Conservation (phyloP, 345 rosid genomes). For the Eucalyptus cladocalyx region DNA sequence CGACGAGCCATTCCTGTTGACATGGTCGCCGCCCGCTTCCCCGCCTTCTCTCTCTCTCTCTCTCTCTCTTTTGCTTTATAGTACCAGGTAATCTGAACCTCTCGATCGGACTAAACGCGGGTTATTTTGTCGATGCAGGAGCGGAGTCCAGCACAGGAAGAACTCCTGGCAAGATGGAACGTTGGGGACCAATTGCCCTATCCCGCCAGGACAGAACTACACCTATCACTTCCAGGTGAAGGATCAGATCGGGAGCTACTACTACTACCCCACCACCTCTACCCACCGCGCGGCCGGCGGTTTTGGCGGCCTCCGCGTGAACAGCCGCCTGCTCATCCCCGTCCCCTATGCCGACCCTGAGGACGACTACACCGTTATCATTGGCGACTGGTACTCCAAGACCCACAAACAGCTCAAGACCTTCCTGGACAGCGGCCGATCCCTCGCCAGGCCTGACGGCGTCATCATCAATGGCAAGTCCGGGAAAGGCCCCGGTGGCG, state of each 20-base stretch:
- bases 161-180: conserved; percentile 80
- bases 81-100: not conserved
- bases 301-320: conserved; percentile 59
- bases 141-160: conserved; percentile 76
- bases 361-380: conserved; percentile 46
- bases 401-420: conserved; percentile 33
- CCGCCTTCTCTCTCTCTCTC: not conserved
- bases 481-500: conserved; percentile 18
- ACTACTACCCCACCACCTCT: conserved; percentile 45
- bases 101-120: not conserved
- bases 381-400: conserved; percentile 54
- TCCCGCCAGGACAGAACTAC: conserved; percentile 51
- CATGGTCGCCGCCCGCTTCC: conserved; percentile 18
- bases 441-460: conserved; percentile 42
- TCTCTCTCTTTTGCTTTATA: not conserved
- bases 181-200: conserved; percentile 67
- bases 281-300: conserved; percentile 55
- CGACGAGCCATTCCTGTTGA: conserved; percentile 53
- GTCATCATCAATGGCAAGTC: conserved; percentile 48
- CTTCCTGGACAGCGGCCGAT: conserved; percentile 39
- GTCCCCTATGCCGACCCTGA: conserved; percentile 60
- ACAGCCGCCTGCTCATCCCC: conserved; percentile 64
- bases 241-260: conserved; percentile 82
- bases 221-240: conserved; percentile 81
- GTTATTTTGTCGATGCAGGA: conserved; percentile 16